Evolutionary conservation across 371 early-diverging fungal species (phyloP).

Genomic region (Haplosporangium sp.): DNA sequence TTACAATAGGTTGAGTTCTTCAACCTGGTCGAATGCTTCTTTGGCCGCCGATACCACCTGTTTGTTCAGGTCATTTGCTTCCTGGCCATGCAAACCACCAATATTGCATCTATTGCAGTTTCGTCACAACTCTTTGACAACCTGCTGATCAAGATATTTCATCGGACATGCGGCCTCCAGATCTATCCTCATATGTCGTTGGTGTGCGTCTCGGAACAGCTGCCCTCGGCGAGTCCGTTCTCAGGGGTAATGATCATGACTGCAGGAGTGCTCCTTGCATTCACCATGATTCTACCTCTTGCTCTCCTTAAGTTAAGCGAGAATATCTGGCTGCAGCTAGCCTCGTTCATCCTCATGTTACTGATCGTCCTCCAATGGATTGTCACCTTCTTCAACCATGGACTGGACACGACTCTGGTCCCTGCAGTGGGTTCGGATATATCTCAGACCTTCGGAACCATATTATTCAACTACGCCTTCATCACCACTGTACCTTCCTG

Average conservation of each 20-base stretch:
- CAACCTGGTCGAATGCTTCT: slow-evolving; percentile 65
- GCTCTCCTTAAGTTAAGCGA: slow-evolving; percentile 69
- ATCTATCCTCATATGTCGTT: slow-evolving; percentile 35
- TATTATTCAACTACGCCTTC: slow-evolving; percentile 71
- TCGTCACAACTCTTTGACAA: slow-evolving; percentile 68
- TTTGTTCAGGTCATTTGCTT: slow-evolving; percentile 65
- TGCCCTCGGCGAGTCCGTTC: slow-evolving; percentile 58
- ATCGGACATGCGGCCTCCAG: slow-evolving; percentile 56
- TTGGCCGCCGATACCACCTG: slow-evolving; percentile 65
- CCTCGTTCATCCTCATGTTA: slow-evolving; percentile 61
- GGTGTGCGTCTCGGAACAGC: slow-evolving; percentile 46
- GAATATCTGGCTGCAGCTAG: slow-evolving; percentile 67
- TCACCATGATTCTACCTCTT: slow-evolving; percentile 65
- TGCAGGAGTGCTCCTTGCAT: slow-evolving; percentile 62
- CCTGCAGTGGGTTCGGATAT: slow-evolving; percentile 61
- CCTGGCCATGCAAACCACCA: slow-evolving; percentile 69
- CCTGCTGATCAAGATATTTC: slow-evolving; percentile 51
- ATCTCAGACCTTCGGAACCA: slow-evolving; percentile 66
- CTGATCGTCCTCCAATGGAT: slow-evolving; percentile 66
- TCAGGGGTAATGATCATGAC: slow-evolving; percentile 64
- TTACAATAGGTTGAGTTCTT: slow-evolving; percentile 65
- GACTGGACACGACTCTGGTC: slow-evolving; percentile 58
- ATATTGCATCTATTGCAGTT: slow-evolving; percentile 70
- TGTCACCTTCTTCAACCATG: slow-evolving; percentile 63
- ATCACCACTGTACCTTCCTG: slow-evolving; percentile 73